Evolutionary conservation across 192 early-diverging fungal species (phyloP).

Genomic region (Ambispora gerdemannii): DNA sequence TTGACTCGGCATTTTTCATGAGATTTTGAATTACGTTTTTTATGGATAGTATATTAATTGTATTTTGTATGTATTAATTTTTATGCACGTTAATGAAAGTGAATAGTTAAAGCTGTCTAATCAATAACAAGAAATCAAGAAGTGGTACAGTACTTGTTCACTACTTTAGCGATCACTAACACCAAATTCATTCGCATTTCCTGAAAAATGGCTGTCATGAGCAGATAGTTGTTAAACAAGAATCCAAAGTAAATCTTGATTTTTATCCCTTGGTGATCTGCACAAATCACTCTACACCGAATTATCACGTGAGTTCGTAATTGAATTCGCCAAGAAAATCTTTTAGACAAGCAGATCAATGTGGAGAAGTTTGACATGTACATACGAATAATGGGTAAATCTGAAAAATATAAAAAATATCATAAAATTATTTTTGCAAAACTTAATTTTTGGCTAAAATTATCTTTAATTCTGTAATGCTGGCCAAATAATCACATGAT

Average conservation of each 20-base stretch:
- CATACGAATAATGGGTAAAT: no score
- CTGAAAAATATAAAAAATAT: no score
- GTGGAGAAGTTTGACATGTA: no score
- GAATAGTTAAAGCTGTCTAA: background rate
- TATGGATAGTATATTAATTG: background rate
- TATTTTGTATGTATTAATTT: background rate
- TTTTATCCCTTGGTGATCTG: no score
- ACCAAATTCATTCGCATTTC: background rate
- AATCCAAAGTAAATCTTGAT: constrained; percentile 2
- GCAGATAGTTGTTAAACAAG: background rate
- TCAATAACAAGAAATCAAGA: background rate
- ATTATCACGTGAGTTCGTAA: background rate
- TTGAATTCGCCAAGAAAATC: background rate
- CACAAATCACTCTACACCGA: no score
- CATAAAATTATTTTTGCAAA: no score
- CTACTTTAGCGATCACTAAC: background rate
- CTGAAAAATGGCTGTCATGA: background rate
- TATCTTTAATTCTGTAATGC: no score
- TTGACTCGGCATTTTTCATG: background rate
- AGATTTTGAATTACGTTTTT: background rate
- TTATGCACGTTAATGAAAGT: background rate
- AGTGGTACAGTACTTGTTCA: background rate
- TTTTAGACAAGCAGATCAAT: background rate
- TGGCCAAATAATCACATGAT: no score
- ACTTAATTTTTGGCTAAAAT: no score